These are phyloP conservation scores for Stagonosporopsis vannaccii DNA, from an alignment of 2,329 filamentous ascomycete genomes.

Conservation along the genomic window DNA sequence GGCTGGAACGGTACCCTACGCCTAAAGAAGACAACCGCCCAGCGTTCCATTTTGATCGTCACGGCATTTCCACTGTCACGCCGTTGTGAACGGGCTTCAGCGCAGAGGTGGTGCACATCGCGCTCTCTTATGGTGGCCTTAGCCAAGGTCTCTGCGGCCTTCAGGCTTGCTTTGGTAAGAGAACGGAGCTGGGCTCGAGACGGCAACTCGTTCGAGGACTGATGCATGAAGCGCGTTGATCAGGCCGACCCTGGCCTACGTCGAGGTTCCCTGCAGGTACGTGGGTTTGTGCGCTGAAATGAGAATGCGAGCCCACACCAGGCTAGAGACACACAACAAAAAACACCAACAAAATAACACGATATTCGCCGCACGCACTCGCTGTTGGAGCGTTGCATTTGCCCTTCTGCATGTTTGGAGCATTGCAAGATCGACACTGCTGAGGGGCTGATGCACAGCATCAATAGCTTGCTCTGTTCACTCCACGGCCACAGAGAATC, in stretches of 20 bases:
- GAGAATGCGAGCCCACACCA: slow-evolving; percentile 24
- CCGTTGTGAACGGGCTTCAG: slow-evolving; percentile 1
- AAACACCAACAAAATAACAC: slow-evolving; percentile 21
- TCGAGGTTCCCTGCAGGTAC: slow-evolving; percentile 20
- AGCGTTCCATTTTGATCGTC: slow-evolving; percentile 15
- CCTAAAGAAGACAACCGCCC: slow-evolving; percentile 19
- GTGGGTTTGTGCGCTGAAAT: slow-evolving; percentile 28
- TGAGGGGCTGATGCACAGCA: slow-evolving; percentile 10
- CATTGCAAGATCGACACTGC: slow-evolving; percentile 12
- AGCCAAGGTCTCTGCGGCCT: slow-evolving; percentile 1
- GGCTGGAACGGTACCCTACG: slow-evolving; percentile 30
- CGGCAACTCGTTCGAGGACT: slow-evolving; percentile 17
- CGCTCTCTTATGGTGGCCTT: slow-evolving; percentile 11
- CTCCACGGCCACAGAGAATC: slow-evolving; percentile 13
- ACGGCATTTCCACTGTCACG: slow-evolving; percentile 5
- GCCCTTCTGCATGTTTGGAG: slow-evolving; percentile 3
- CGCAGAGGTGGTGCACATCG: neutral
- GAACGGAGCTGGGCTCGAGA: slow-evolving; percentile 15
- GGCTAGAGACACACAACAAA: slow-evolving; percentile 25
- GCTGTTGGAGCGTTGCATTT: slow-evolving; percentile 8
- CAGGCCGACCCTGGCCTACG: slow-evolving; percentile 26
- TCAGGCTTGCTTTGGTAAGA: slow-evolving; percentile 11
- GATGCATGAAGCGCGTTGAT: slow-evolving; percentile 23
- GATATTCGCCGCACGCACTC: slow-evolving; percentile 13
- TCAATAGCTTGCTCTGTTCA: slow-evolving; percentile 14